Base-by-base conservation (phyloP, 331 rosid species). In the Pyracantha coccinea region DNA sequence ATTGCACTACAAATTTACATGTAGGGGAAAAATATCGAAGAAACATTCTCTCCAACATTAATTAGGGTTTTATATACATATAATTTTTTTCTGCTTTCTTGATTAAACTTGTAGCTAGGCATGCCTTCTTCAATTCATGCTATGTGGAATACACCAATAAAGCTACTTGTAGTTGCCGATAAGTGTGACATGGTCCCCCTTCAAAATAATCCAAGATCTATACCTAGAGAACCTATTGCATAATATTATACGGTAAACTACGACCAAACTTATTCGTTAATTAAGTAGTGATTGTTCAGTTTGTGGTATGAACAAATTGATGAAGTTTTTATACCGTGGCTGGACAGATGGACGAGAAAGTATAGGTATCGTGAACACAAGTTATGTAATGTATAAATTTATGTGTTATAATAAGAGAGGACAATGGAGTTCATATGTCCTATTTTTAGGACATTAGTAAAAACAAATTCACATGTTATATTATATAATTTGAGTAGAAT, bases 151-250 rank as follows among this genome's bases (percentile, higher is more conserved):
- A 73, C 82, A 68, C 47, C 72, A 75, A 79, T 69, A 81, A 81
- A 81, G 82, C 64, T 74, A 82, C 3, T 68, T 69, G 47, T n/a
- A 47, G 71, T 17, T 59, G 71, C 65, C 47, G 72, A 69, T 70
- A 76, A 75, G 81, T 50, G 61, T 35, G 31, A 16, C 38, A 69
- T 63, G 86, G 83, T 88, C 83, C 79, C 84, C 78, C 52, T 82
- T 45, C 15, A 75, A 44, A 62, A 52, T 63, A 71, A 53, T 8
- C 23, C 45, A 29, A 24, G 7, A 5, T 11, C 21, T 32, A n/a
- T 24, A 16, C 24, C 41, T 4, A 32, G 32, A 6, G 2, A 60
- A 33, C 60, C 66, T 47, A 60, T 23, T 3, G 12, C 50, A 16
- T 13, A 64, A 32, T 33, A 53, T 6, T 75, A 7, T 35, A 72